Evolutionary conservation across 2,329 filamentous ascomycete species (phyloP), one percentile per base, ranked within the genome.

Genomic region (Sphaerulina vaccinii): DNA sequence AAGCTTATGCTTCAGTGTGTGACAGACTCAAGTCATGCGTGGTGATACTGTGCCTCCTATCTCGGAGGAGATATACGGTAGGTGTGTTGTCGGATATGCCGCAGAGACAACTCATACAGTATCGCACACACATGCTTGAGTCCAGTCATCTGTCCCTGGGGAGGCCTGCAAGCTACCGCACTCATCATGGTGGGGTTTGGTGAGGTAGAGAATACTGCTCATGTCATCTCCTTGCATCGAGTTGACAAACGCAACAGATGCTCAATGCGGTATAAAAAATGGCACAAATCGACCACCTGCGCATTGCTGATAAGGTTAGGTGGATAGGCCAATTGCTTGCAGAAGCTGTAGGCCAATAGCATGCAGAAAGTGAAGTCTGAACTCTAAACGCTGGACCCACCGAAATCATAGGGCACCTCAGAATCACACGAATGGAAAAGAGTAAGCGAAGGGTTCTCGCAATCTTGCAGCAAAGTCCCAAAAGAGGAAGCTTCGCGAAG

Each of bases 381-480:
- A 46, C 18, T 46, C 32, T 46, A 46, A 37, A 23, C 7, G 13
- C n/a, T 16, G 35, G 43, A 18, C 19, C 43, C 43, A 36, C 27
- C 19, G 18, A 15, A 18, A 37, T 24, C 6, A 32, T 46, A 46
- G 43, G 43, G 43, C 43, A 36, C 32, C n/a, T n/a, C n/a, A n/a
- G n/a, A n/a, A n/a, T n/a, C n/a, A n/a, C n/a, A n/a, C n/a, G n/a
- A n/a, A n/a, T n/a, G n/a, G n/a, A n/a, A n/a, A n/a, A n/a, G n/a
- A n/a, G n/a, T n/a, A n/a, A n/a, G n/a, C n/a, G n/a, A n/a, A n/a
- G n/a, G n/a, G n/a, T n/a, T n/a, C n/a, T n/a, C n/a, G n/a, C n/a
- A n/a, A n/a, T n/a, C 36, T 38, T 38, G 15, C 24, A 11, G 8
- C 4, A 32, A 32, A 10, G 27, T 10, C 18, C 35, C 15, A 15